A percentile compares a stretch with the other conserved stretches of the same genome.
Conservation (phyloP, 2,329 filamentous ascomycete species). For the Xylaria arbuscula region DNA sequence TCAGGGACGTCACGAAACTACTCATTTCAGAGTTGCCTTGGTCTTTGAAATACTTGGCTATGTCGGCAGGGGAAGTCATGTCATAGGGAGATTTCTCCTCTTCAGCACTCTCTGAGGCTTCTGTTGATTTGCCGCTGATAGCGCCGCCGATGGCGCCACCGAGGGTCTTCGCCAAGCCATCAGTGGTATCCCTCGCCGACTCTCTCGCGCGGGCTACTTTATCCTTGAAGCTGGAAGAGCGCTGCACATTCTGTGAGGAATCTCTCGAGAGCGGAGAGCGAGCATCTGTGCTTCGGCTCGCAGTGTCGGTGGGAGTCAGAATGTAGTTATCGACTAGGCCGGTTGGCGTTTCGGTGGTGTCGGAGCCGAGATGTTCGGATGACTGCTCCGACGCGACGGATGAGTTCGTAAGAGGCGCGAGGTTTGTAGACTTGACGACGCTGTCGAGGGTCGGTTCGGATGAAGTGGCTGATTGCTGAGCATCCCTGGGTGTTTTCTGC, state of each 20-base stretch:
- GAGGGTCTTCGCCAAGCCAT: constrained; percentile 22
- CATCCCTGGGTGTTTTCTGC: not conserved
- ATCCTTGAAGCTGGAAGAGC: constrained; percentile 29
- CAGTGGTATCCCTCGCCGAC: constrained; percentile 12
- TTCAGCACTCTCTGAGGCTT: constrained; percentile 18
- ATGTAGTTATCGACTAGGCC: constrained; percentile 41
- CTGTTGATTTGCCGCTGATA: constrained; percentile 30
- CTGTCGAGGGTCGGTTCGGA: constrained; percentile 27
- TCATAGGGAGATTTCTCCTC: constrained; percentile 32
- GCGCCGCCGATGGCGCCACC: constrained; percentile 8
- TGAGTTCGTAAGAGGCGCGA: constrained; percentile 40
- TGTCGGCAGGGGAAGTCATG: constrained; percentile 41
- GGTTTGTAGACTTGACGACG: constrained; percentile 35
- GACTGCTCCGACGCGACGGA: constrained; percentile 33
- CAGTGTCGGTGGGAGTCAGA: constrained; percentile 45
- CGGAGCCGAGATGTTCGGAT: constrained; percentile 35
- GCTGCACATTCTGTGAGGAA: constrained; percentile 31
- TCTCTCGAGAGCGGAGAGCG: constrained; percentile 33
- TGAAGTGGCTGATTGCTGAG: constrained; percentile 16
- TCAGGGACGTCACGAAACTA: constrained; percentile 44
- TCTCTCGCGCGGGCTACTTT: constrained; percentile 20
- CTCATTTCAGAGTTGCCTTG: constrained; percentile 48
- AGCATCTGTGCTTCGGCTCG: constrained; percentile 42
- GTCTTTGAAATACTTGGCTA: constrained; percentile 47
- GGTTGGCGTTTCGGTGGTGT: constrained; percentile 38